Base-by-base conservation (phyloP, 805 yeast genomes). In the Scheffersomyces lignosus region DNA sequence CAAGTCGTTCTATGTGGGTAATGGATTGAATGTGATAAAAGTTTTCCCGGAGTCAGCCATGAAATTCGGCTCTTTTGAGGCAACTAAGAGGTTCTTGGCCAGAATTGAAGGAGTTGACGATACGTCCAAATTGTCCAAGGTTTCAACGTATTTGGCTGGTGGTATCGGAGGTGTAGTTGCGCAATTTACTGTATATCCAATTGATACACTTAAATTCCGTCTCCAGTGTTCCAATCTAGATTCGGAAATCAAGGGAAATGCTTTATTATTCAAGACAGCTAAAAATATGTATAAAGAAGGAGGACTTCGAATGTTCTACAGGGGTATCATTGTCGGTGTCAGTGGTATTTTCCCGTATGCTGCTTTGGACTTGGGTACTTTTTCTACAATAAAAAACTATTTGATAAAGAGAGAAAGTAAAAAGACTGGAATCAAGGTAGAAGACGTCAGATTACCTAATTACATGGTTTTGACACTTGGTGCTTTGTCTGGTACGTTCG, bases 261-360 rank as follows among this genome's bases (percentile, higher is more conserved):
- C 70, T 23, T 64, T 89, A 15, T 60, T 90, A 29, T 37, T 73
- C 15, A 63, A 70, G 27, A 89, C 96, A 0, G 89, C 95, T 2
- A 78, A 70, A 45, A 79, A 82, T 34, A 84, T 91, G 87, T 86
- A 77, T 62, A 60, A 56, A 38, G 87, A 82, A 44, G 96, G 96
- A 27, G 98, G 98, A 0, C 18, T 87, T 2, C 61, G 73, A 31
- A 62, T 85, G 4, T 93, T 89, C 52, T 93, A 93, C 58, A 66
- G 98, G 45, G 99, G 99, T 18, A 72, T 91, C 15, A 62, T 78
- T 36, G 95, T 88, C 17, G 99, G 99, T n/a, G 78, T 90, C 3
- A 77, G 90, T 41, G 99, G 99, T 32, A 91, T 93, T 48, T 93
- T 93, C 66, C 99, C 99, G 0, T 93, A 90, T 58, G 97, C 98